Evolutionary conservation across 345 rosid species (phyloP).

Genomic region (Balakata baccata): DNA sequence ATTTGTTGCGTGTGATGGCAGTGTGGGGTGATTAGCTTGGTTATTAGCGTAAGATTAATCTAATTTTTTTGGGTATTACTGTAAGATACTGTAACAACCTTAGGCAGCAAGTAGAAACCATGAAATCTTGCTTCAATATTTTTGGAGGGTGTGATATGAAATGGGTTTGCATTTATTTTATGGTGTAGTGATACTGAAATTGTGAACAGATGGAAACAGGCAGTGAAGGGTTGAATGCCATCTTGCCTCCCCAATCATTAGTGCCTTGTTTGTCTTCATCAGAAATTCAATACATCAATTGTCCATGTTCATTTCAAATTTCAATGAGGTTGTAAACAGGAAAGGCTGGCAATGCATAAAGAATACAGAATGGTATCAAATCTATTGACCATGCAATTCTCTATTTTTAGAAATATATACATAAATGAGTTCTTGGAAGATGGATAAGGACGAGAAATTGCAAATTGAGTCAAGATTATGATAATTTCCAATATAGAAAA

Average conservation of each 20-base stretch:
- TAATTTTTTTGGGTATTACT: too few relatives aligned
- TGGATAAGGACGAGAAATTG: constrained; percentile 13
- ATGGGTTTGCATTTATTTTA: constrained; percentile 5
- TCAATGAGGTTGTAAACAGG: constrained; percentile 27
- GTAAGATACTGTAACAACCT: constrained; percentile 30
- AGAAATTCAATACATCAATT: constrained; percentile 4
- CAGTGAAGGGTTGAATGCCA: constrained; percentile 4
- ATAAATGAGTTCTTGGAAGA: background rate
- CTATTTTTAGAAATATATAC: background rate
- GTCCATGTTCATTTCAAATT: background rate
- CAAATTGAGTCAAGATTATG: background rate
- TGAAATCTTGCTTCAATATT: constrained; percentile 6
- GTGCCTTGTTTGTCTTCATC: constrained; percentile 3
- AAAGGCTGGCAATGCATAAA: constrained; percentile 40
- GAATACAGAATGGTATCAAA: constrained; percentile 12
- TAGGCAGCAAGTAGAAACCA: constrained; percentile 28
- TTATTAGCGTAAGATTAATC: too few relatives aligned
- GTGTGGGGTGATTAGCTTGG: constrained; percentile 16
- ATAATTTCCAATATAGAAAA: too few relatives aligned
- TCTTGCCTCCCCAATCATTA: constrained; percentile 40
- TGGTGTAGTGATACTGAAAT: constrained; percentile 2
- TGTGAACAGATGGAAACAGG: background rate
- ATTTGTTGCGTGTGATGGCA: constrained; percentile 35
- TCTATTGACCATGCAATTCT: constrained; percentile 13
- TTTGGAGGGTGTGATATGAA: too few relatives aligned